Conservation (phyloP, 352 stramenopile genomes). For the Pythium pyrilobum region DNA sequence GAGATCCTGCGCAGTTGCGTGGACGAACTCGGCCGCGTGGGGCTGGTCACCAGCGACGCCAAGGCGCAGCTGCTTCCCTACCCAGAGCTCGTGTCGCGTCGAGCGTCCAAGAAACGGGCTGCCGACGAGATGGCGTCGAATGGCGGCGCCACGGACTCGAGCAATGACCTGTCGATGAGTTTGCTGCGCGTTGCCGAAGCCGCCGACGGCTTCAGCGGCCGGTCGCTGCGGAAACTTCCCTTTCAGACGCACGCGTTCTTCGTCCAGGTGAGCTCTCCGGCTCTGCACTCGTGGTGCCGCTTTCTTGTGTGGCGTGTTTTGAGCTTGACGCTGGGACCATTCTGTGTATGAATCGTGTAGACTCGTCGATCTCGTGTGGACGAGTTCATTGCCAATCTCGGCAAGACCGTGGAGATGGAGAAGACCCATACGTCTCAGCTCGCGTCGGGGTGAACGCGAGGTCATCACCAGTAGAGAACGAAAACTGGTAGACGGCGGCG, state of each 20-base stretch:
- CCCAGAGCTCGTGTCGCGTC: conserved; percentile 19
- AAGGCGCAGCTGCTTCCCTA: conserved; percentile 18
- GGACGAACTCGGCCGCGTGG: conserved; percentile 71
- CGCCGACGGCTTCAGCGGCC: conserved; percentile 64
- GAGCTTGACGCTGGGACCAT: neutral
- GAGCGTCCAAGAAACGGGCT: conserved; percentile 29
- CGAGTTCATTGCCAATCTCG: conserved; percentile 6
- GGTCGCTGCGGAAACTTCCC: conserved; percentile 76
- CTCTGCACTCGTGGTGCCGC: too few relatives aligned
- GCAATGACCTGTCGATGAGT: conserved; percentile 23
- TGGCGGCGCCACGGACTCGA: neutral
- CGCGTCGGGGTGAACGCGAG: conserved; percentile 1
- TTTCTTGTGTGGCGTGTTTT: too few relatives aligned
- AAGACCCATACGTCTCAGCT: conserved; percentile 8
- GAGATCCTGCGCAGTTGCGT: conserved; percentile 83
- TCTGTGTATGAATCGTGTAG: neutral
- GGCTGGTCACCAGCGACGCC: conserved; percentile 36
- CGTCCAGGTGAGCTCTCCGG: conserved; percentile 49
- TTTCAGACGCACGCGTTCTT: conserved; percentile 80
- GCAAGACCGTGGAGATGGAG: conserved; percentile 8
- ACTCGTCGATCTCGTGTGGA: conserved; percentile 1
- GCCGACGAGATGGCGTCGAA: conserved; percentile 32
- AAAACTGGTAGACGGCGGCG: too few relatives aligned
- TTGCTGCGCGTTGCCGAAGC: conserved; percentile 40
- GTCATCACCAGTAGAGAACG: too few relatives aligned